Evolutionary conservation across 139 green algal genomes (phyloP).

Genomic region (Coccomyxa sp.): DNA sequence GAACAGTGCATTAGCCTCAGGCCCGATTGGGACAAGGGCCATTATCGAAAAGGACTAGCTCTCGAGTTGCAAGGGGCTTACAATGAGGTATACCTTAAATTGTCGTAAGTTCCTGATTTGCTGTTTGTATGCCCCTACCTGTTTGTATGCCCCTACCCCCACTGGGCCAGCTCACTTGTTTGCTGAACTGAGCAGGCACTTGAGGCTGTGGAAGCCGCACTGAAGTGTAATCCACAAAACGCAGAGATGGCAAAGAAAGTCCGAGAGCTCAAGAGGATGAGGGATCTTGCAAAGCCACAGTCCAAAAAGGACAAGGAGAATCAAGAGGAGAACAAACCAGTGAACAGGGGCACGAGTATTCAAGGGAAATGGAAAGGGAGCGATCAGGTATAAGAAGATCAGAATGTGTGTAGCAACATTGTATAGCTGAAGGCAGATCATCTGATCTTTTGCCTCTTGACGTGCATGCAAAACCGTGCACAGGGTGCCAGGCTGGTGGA

Average conservation of each 20-base stretch:
- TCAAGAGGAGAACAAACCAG: slow-evolving; percentile 1
- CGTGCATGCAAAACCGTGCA: not conserved
- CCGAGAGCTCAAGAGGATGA: not conserved
- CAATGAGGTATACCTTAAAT: slow-evolving; percentile 25
- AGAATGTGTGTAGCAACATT: not conserved
- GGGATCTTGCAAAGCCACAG: not conserved
- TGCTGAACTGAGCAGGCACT: slow-evolving; percentile 16
- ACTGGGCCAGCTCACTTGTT: not conserved
- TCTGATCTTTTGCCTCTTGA: not conserved
- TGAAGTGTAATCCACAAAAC: not conserved
- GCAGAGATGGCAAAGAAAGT: not conserved
- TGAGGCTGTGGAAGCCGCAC: slow-evolving; percentile 11
- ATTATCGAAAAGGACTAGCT: slow-evolving; percentile 42
- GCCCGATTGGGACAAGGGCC: slow-evolving; percentile 85
- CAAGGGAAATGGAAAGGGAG: too few relatives aligned
- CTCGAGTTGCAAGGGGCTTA: slow-evolving; percentile 19
- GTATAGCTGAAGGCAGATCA: not conserved
- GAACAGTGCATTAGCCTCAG: slow-evolving; percentile 66
- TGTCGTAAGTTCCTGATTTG: not conserved
- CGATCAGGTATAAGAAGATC: too few relatives aligned
- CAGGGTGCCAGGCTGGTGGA: not conserved
- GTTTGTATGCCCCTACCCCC: not conserved
- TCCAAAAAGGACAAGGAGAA: not conserved
- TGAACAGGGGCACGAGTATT: not conserved
- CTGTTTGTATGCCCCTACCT: too few relatives aligned